phyloP scores from a whole-genome alignment of 2,329 filamentous ascomycete genomes.

The Pseudophaeomoniella oleicola region DNA sequence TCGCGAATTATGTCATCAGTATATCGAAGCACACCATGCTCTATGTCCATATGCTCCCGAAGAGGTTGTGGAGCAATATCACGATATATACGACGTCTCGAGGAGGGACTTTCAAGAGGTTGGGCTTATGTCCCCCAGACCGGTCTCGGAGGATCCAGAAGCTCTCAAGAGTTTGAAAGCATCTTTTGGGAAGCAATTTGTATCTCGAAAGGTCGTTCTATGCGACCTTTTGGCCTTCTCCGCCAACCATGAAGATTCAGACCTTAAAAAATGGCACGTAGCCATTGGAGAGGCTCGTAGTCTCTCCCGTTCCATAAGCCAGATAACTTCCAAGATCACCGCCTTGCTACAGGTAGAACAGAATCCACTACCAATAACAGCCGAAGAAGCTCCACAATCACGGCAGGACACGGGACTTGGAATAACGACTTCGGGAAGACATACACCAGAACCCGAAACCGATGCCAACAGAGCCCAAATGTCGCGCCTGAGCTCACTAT shows the following conservation, averaged over 20 bases:
- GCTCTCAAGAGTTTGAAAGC: conserved; percentile 50
- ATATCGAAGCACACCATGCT: conserved; percentile 52
- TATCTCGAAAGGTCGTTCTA: conserved; percentile 68
- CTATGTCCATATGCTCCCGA: conserved; percentile 63
- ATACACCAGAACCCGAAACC: conserved; percentile 40
- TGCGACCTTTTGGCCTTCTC: conserved; percentile 82
- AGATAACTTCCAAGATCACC: not conserved
- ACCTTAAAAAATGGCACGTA: conserved; percentile 64
- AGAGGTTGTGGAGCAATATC: conserved; percentile 77
- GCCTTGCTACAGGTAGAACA: not conserved
- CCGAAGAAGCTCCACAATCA: conserved; percentile 16
- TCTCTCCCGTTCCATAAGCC: conserved; percentile 43
- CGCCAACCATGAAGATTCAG: conserved; percentile 53
- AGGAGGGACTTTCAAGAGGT: conserved; percentile 42
- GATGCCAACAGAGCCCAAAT: conserved; percentile 79
- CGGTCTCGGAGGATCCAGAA: conserved; percentile 36
- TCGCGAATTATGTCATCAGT: conserved; percentile 53
- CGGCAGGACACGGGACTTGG: not conserved
- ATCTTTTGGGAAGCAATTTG: conserved; percentile 60
- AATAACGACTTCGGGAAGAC: not conserved
- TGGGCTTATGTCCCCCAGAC: not conserved
- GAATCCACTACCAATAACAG: not conserved
- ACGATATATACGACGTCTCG: conserved; percentile 75
- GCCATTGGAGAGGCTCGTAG: conserved; percentile 61
- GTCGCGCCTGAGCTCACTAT: conserved; percentile 74